These are phyloP conservation scores for Candida ponderosae DNA, from an alignment of 805 yeast species.

Conservation along the genomic window DNA sequence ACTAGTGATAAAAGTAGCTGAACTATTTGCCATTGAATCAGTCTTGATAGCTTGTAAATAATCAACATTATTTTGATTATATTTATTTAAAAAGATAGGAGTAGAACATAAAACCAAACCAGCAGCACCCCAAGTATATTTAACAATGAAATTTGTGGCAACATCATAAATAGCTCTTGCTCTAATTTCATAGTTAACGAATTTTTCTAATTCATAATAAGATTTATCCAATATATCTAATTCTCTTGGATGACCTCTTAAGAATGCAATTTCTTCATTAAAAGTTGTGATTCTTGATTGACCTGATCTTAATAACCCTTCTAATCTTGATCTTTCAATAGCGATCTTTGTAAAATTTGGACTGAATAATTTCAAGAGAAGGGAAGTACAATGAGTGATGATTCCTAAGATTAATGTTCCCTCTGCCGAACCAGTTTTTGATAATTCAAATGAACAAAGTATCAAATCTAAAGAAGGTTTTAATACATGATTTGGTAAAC, in stretches of 20 bases:
- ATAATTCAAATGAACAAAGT: slow-evolving; percentile 71
- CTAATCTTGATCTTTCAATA: slow-evolving; percentile 66
- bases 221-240: slow-evolving; percentile 68
- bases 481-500: slow-evolving; percentile 73
- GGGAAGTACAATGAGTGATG: slow-evolving; percentile 74
- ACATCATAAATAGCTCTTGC: slow-evolving; percentile 75
- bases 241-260: slow-evolving; percentile 77
- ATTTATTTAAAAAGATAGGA: slow-evolving; percentile 68
- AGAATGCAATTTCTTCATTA: slow-evolving; percentile 81
- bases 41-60: slow-evolving; percentile 7
- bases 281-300: slow-evolving; percentile 77
- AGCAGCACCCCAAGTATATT: slow-evolving; percentile 94
- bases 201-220: slow-evolving; percentile 74
- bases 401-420: slow-evolving; percentile 73
- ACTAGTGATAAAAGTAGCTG: slow-evolving; percentile 86
- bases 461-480: slow-evolving; percentile 77
- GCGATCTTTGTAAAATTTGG: slow-evolving; percentile 87
- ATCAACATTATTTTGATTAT: slow-evolving; percentile 7
- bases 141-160: slow-evolving; percentile 81
- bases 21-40: slow-evolving; percentile 28
- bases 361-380: slow-evolving; percentile 63
- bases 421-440: slow-evolving; percentile 45
- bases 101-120: slow-evolving; percentile 83
- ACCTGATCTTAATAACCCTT: slow-evolving; percentile 74
- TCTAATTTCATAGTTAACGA: slow-evolving; percentile 66